These are phyloP conservation scores for Solanum tarijense DNA, from an alignment of 257 asterid genomes.

Conservation along the genomic window DNA sequence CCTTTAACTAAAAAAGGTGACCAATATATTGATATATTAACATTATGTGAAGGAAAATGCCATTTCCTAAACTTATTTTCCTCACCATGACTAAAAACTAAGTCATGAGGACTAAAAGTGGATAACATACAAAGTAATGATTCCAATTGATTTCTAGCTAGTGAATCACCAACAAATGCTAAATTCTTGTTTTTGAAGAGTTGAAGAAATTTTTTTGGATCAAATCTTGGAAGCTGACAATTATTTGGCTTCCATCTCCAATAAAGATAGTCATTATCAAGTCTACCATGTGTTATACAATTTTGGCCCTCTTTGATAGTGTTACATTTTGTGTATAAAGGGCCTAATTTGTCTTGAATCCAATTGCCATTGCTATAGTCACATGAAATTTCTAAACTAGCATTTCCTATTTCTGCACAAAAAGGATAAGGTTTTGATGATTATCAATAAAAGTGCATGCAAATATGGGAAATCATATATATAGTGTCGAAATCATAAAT, in stretches of 20 bases:
- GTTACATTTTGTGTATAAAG: constrained; percentile 53
- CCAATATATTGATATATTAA: constrained; percentile 60
- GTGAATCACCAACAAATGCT: constrained; percentile 81
- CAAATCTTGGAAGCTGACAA: constrained; percentile 62
- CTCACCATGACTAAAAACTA: constrained; percentile 33
- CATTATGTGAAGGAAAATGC: constrained; percentile 31
- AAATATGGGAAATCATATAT: background rate
- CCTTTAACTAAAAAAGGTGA: constrained; percentile 79
- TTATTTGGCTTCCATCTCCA: constrained; percentile 66
- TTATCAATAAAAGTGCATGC: background rate
- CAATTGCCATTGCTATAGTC: constrained; percentile 58
- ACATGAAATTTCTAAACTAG: constrained; percentile 17
- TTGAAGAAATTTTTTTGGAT: constrained; percentile 42
- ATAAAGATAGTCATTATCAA: constrained; percentile 45
- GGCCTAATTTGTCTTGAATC: constrained; percentile 31
- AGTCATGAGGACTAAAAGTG: constrained; percentile 35
- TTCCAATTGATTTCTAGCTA: constrained; percentile 78
- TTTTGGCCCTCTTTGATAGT: constrained; percentile 64
- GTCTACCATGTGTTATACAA: constrained; percentile 57
- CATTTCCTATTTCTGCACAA: constrained; percentile 10
- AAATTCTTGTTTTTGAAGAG: constrained; percentile 42
- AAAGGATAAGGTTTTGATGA: background rate
- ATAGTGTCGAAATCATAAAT: background rate
- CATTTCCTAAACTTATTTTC: constrained; percentile 63
- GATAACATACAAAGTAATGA: constrained; percentile 59